These are phyloP conservation scores for Psilocybe mexicana DNA, from an alignment of 1,284 basidiomycete species.

Conservation along the genomic window DNA sequence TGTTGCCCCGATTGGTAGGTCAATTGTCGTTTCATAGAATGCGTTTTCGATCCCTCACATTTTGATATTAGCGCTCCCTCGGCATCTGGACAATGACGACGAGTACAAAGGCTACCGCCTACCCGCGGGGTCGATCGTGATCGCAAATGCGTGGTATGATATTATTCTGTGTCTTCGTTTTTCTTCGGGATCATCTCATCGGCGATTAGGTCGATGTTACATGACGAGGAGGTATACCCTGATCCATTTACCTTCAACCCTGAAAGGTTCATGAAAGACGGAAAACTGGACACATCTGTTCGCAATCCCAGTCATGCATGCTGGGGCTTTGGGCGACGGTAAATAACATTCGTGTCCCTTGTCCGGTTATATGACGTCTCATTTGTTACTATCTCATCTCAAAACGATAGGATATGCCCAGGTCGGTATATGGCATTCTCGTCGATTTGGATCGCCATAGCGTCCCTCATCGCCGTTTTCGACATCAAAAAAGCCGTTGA, in stretches of 20 bases:
- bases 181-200: background rate
- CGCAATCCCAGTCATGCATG: conserved; percentile 30
- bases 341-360: background rate
- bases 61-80: conserved; percentile 16
- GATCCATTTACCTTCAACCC: conserved; percentile 41
- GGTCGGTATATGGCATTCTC: conserved; percentile 1
- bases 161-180: background rate
- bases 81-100: conserved; percentile 20
- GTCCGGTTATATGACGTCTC: background rate
- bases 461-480: background rate
- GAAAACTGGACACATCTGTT: conserved; percentile 30
- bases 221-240: conserved; percentile 36
- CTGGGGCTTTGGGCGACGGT: conserved; percentile 41
- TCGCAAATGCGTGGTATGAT: conserved; percentile 16
- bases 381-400: background rate
- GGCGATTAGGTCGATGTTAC: conserved; percentile 35
- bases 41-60: background rate
- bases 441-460: background rate
- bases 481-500: conserved; percentile 1
- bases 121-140: conserved; percentile 19
- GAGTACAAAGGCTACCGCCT: conserved; percentile 26
- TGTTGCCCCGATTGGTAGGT: conserved; percentile 16
- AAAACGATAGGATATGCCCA: background rate
- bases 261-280: conserved; percentile 36
- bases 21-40: background rate